Evolutionary conservation across 345 rosid genomes (phyloP).

Genomic region (Salix exigua): DNA sequence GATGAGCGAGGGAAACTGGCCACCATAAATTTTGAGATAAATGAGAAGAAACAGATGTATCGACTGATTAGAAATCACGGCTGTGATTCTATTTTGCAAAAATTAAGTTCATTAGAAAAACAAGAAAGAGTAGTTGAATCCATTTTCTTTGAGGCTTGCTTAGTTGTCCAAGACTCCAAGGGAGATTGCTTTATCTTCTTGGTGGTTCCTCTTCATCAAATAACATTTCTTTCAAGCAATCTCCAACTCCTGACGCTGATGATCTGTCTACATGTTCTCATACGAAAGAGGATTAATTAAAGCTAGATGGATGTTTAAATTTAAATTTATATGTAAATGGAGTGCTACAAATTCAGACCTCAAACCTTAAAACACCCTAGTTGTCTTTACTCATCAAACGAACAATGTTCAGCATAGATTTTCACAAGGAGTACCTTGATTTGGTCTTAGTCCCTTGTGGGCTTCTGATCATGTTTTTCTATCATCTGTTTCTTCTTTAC

Average conservation of each 20-base stretch:
- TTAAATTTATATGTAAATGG: not conserved
- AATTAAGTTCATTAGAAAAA: too few relatives aligned
- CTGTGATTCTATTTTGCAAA: not conserved
- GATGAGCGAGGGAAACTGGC: not conserved
- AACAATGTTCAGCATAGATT: not conserved
- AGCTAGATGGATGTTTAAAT: not conserved
- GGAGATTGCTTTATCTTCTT: too few relatives aligned
- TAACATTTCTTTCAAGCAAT: not conserved
- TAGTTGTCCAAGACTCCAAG: too few relatives aligned
- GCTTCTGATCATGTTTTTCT: conserved; percentile 21
- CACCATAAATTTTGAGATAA: not conserved
- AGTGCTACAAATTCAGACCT: not conserved
- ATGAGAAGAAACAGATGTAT: not conserved
- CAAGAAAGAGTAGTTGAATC: too few relatives aligned
- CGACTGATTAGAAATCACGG: not conserved
- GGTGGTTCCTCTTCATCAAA: too few relatives aligned
- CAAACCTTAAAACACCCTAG: too few relatives aligned
- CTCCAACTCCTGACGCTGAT: not conserved
- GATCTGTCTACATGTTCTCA: not conserved
- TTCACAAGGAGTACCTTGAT: conserved; percentile 17
- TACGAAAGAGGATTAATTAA: not conserved
- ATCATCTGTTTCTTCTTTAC: conserved; percentile 30
- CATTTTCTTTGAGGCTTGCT: too few relatives aligned
- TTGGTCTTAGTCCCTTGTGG: conserved; percentile 30
- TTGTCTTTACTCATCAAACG: not conserved